These are phyloP conservation scores for Amanita rimosa DNA, from an alignment of 768 basidiomycete genomes.

Conservation along the genomic window DNA sequence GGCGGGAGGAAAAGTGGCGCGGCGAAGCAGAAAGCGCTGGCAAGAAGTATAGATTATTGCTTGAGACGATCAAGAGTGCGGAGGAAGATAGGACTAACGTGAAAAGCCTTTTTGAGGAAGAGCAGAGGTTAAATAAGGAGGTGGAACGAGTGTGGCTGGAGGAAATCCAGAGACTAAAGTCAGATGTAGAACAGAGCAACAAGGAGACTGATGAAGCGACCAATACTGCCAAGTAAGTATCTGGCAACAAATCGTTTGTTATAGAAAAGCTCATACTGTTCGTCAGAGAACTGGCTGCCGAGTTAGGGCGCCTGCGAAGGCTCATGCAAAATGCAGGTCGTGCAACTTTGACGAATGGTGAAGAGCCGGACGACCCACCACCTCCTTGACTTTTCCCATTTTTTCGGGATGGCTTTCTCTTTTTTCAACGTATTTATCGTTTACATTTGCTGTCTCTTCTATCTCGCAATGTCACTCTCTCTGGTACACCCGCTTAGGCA, in stretches of 20 bases:
- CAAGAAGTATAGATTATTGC: conserved; percentile 55
- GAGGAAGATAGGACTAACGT: conserved; percentile 35
- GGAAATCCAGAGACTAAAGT: conserved; percentile 43
- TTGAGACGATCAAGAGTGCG: conserved; percentile 51
- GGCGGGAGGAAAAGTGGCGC: conserved; percentile 58
- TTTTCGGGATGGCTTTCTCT: not conserved
- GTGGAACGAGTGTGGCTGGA: conserved; percentile 51
- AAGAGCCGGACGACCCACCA: not conserved
- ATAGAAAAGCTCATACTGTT: conserved; percentile 6
- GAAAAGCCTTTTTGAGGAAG: conserved; percentile 37
- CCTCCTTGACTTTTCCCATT: not conserved
- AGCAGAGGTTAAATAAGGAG: conserved; percentile 36
- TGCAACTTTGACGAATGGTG: not conserved
- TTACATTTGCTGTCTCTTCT: not conserved
- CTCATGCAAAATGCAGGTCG: conserved; percentile 53
- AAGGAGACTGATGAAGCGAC: conserved; percentile 45
- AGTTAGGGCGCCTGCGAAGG: conserved; percentile 58
- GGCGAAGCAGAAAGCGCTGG: conserved; percentile 58
- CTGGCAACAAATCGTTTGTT: conserved; percentile 1
- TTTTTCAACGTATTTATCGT: not conserved
- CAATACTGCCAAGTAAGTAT: conserved; percentile 50
- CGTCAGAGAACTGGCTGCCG: conserved; percentile 43
- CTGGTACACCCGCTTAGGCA: not conserved
- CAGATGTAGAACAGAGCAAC: conserved; percentile 39
- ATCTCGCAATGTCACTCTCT: not conserved